Evolutionary conservation across 2,329 filamentous ascomycete species (phyloP), one percentile per base, ranked within the genome.

Genomic region (Neoscytalidium dimidiatum): DNA sequence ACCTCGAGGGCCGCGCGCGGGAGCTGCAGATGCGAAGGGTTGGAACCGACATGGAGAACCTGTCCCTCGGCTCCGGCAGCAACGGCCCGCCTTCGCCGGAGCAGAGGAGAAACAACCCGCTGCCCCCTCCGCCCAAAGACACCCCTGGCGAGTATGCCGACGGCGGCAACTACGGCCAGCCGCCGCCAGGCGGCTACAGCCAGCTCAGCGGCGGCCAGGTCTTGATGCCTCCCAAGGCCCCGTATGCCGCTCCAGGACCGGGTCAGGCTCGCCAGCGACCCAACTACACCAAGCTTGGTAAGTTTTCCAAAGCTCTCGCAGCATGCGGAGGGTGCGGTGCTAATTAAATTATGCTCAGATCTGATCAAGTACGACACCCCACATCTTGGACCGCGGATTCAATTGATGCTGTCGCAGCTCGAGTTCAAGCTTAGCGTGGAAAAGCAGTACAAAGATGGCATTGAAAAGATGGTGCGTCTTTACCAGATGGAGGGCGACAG

Each of bases 371-470:
- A 96, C 80, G 95, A 99, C 76, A 97, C 94, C 33, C 91, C 92
- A 19, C 92, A 97, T 77, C 89, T 99, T 68, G 95, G 95, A 35
- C 94, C 95, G 67, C 93, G 96, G 71, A 99, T 99, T 74, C 95
- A 99, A 82, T 91, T 98, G 74, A 99, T 99, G 95, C 84, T 99
- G 74, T 96, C 95, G 53, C 95, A 99, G 79, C 90, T 99, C 68
- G 93, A 98, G 79, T 99, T 99, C 83, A 99, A 99, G 82, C 86
- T 99, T 67, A 97, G 95, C 70, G 95, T 99, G 29, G 95, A 99
- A 78, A 96, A 97, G 77, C 95, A 99, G 80, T 99, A 99, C 80
- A 93, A 98, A 70, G 96, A 96, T 74, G 95, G 95, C 67, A 95
- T 99, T 71, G 95, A 99, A 80, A 99, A 99, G 83, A 98, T 99